A percentile compares a stretch with the other conserved stretches of the same genome.
Evolutionary conservation across 2,329 filamentous ascomycete genomes (phyloP).

Genomic region (Sporothrix schenckii): DNA sequence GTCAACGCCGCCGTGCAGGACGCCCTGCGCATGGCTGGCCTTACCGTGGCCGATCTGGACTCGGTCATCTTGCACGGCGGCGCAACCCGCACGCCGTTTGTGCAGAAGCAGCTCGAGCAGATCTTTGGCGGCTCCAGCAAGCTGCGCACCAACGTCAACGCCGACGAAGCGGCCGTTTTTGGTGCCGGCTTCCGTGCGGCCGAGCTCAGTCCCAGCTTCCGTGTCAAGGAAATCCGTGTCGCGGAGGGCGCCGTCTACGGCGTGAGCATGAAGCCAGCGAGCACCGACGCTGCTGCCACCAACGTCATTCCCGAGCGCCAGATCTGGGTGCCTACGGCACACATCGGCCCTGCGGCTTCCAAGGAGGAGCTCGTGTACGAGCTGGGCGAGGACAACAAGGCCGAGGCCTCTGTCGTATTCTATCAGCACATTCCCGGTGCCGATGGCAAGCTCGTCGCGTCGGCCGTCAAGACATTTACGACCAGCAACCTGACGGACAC

Average conservation of each 20-base stretch:
- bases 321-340: conserved; percentile 77
- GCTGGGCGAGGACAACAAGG: conserved; percentile 55
- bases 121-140: conserved; percentile 73
- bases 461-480: conserved; percentile 65
- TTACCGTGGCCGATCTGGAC: conserved; percentile 75
- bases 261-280: conserved; percentile 72
- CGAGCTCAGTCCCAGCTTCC: conserved; percentile 89
- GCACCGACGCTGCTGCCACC: conserved; percentile 60
- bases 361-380: conserved; percentile 85
- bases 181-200: conserved; percentile 94
- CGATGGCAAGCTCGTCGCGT: conserved; percentile 56
- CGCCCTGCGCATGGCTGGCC: conserved; percentile 71
- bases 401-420: conserved; percentile 79
- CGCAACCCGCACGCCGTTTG: conserved; percentile 86
- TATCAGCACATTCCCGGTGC: conserved; percentile 68
- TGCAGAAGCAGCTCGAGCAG: conserved; percentile 84
- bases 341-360: conserved; percentile 66
- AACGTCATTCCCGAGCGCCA: conserved; percentile 76
- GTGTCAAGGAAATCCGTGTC: conserved; percentile 92
- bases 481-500: conserved; percentile 87
- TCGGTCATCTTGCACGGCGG: conserved; percentile 94
- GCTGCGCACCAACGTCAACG: conserved; percentile 91
- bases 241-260: conserved; percentile 76
- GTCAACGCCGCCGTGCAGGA: conserved; percentile 70
- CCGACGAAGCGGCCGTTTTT: conserved; percentile 94